Conservation (phyloP, 2,329 filamentous ascomycete species). For the Periconia digitata region DNA sequence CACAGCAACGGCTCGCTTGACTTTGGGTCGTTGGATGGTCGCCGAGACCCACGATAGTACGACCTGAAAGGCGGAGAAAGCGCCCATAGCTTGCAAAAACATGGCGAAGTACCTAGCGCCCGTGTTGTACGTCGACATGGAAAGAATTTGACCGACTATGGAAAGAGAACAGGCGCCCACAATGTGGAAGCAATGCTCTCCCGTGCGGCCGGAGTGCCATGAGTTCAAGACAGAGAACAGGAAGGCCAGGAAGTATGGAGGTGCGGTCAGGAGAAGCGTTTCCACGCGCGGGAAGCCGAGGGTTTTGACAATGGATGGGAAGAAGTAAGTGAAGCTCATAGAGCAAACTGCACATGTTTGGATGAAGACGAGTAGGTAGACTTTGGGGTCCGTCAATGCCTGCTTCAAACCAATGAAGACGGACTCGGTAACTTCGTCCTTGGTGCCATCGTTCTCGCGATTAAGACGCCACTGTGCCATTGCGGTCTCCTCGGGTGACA, state of each 20-base stretch:
- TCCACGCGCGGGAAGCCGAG: constrained; percentile 57
- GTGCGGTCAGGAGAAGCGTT: constrained; percentile 60
- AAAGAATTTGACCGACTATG: constrained; percentile 27
- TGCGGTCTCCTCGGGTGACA: constrained; percentile 31
- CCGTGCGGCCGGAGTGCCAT: constrained; percentile 55
- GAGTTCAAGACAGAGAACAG: constrained; percentile 59
- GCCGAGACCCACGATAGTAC: constrained; percentile 38
- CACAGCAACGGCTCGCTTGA: constrained; percentile 35
- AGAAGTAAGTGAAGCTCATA: constrained; percentile 62
- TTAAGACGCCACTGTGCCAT: constrained; percentile 21
- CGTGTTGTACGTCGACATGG: constrained; percentile 52
- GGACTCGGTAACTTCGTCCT: constrained; percentile 17
- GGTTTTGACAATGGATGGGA: constrained; percentile 62
- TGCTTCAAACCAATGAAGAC: constrained; percentile 48
- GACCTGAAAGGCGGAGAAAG: constrained; percentile 30
- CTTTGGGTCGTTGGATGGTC: constrained; percentile 35
- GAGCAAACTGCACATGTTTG: constrained; percentile 54
- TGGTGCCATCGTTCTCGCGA: constrained; percentile 20
- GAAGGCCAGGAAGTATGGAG: constrained; percentile 62
- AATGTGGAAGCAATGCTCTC: constrained; percentile 55
- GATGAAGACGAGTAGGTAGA: constrained; percentile 58
- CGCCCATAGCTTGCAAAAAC: constrained; percentile 49
- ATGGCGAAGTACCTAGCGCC: constrained; percentile 63
- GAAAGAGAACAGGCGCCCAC: constrained; percentile 18
- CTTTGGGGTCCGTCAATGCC: constrained; percentile 52